A percentile compares a stretch with the other conserved stretches of the same genome.
These are phyloP conservation scores for Nicotiana paniculata DNA, from an alignment of 257 asterid genomes.

Conservation along the genomic window DNA sequence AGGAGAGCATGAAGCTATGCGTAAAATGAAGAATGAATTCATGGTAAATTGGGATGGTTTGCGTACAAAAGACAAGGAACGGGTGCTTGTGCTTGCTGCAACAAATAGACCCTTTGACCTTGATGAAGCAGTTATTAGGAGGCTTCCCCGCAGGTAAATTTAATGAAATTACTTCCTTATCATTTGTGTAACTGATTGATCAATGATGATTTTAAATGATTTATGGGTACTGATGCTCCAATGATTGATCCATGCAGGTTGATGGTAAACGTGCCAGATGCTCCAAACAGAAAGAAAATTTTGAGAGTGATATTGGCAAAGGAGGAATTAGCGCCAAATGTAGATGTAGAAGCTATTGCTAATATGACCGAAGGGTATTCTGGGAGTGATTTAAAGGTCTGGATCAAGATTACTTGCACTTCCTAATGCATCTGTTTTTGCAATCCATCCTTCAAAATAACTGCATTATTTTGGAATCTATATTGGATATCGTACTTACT, in stretches of 20 bases:
- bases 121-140: constrained; percentile 93
- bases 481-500: neutral
- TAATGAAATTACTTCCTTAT: neutral
- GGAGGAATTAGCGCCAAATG: constrained; percentile 61
- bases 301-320: constrained; percentile 59
- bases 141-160: constrained; percentile 83
- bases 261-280: constrained; percentile 91
- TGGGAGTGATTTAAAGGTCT: constrained; percentile 95
- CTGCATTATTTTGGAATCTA: neutral
- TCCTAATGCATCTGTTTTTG: constrained; percentile 2
- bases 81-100: constrained; percentile 89
- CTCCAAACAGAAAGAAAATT: constrained; percentile 64
- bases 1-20: constrained; percentile 97
- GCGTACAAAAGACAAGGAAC: constrained; percentile 90
- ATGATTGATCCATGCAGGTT: constrained; percentile 31
- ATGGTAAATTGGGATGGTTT: constrained; percentile 96
- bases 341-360: constrained; percentile 70
- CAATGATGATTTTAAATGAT: neutral
- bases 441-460: neutral
- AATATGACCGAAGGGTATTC: constrained; percentile 88
- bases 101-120: constrained; percentile 94
- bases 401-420: constrained; percentile 10
- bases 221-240: neutral
- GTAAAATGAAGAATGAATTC: constrained; percentile 92
- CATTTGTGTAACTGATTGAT: constrained; percentile 3